Evolutionary conservation across 2,329 filamentous ascomycete genomes (phyloP).

Genomic region (Pseudohalonectria lignicola): DNA sequence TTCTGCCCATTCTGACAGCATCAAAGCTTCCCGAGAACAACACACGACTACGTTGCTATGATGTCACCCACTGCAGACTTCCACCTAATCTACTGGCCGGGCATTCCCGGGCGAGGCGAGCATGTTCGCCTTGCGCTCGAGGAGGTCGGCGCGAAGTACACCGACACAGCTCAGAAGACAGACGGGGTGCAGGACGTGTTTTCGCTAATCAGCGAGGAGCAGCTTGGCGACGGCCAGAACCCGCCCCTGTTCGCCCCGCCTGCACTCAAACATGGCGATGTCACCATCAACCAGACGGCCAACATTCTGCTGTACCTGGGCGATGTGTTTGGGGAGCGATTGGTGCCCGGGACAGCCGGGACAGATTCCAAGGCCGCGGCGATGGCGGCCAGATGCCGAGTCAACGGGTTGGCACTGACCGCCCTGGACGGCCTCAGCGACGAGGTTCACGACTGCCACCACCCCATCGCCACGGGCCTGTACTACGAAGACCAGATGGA

Average conservation of each 20-base stretch:
- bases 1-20: too few relatives aligned
- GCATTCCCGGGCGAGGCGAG: conserved; percentile 63
- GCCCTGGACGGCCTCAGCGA: conserved; percentile 60
- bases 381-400: conserved; percentile 26
- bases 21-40: too few relatives aligned
- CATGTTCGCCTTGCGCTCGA: conserved; percentile 64
- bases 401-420: conserved; percentile 56
- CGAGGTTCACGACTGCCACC: conserved; percentile 67
- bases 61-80: too few relatives aligned
- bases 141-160: conserved; percentile 53
- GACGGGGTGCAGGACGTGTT: conserved; percentile 41
- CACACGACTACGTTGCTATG: too few relatives aligned
- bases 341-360: conserved; percentile 42
- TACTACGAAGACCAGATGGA: conserved; percentile 70
- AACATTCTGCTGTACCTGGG: conserved; percentile 66
- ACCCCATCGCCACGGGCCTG: conserved; percentile 47
- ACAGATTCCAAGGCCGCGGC: conserved; percentile 28
- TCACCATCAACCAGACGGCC: conserved; percentile 58
- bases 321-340: conserved; percentile 33
- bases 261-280: conserved; percentile 47
- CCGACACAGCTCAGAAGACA: conserved; percentile 39
- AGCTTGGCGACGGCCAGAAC: conserved; percentile 42
- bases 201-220: conserved; percentile 29
- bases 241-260: conserved; percentile 58
- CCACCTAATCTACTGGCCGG: conserved; percentile 62